Base-by-base conservation (phyloP, 2,329 filamentous ascomycete genomes). In the Atkinsonella hypoxylon region DNA sequence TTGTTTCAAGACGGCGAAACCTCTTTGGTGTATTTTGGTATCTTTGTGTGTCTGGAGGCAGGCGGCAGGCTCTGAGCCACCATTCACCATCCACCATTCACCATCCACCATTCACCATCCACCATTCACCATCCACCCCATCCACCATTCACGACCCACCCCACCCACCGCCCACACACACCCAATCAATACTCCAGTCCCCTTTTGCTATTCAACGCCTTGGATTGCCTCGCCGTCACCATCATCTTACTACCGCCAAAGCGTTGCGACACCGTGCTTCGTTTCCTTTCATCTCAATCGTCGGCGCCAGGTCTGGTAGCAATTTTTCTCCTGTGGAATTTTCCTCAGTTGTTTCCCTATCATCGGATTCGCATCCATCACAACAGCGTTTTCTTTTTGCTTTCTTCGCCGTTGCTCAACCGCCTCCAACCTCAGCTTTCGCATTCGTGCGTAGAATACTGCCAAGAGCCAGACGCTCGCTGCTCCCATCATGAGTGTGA, bases 401-500 rank as follows among this genome's bases (percentile, higher is more conserved):
- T 34, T 17, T 41, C 34, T 47, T 15, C 39, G 20, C 1, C 12
- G 15, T 39, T n/a, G 36, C 13, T 48, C 13, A n/a, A 39, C 9
- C 13, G 38, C 18, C 18, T 11, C 22, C 39, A n/a, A 20, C n/a
- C 22, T 9, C 39, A 17, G 18, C n/a, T 38, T 9, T 41, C 26
- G 38, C 18, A 18, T 36, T 34, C 5, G n/a, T 26, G 15, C 8
- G 42, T 15, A 34, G n/a, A 26, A 45, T 22, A 34, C 13, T 39
- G 34, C 40, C 47, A 43, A 51, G 49, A 47, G 45, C 47, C 50
- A 51, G 31, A 43, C 40, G 52, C 48, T 44, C 50, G 55, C 46
- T 22, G 30, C 50, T 51, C 51, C 52, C 55, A 59, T 49, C 54
- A 62, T 62, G 60, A 62, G 58, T 54, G 61, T 62, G 26, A 59